Conservation (phyloP, 148 eudicot species). For the Gaultheria prostrata region DNA sequence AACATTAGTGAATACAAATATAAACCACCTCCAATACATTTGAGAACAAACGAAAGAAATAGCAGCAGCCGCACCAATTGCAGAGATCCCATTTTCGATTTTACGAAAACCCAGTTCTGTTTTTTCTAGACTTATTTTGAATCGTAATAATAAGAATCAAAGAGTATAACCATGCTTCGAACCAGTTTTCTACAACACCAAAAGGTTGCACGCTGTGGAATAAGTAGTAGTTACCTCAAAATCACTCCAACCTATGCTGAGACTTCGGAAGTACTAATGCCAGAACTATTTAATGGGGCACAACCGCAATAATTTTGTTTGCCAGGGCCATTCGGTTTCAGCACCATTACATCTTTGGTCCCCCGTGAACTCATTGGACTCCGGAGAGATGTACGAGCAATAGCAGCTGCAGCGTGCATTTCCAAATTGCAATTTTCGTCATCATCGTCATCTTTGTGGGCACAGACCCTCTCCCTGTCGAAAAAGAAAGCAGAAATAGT, state of each 20-base stretch:
- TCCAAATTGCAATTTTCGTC: slow-evolving; percentile 36
- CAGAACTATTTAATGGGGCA: slow-evolving; percentile 64
- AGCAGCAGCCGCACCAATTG: not conserved
- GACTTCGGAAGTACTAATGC: slow-evolving; percentile 71
- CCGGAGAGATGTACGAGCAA: slow-evolving; percentile 34
- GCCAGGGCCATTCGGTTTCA: slow-evolving; percentile 33
- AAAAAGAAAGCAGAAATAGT: slow-evolving; percentile 13
- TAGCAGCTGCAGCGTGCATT: slow-evolving; percentile 31
- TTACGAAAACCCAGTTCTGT: not conserved
- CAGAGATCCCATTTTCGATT: too few relatives aligned
- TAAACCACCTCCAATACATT: not conserved
- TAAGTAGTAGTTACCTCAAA: slow-evolving; percentile 32
- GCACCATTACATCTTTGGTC: slow-evolving; percentile 22
- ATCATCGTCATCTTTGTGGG: slow-evolving; percentile 41
- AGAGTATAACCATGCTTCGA: not conserved
- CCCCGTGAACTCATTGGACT: slow-evolving; percentile 44
- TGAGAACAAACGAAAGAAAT: not conserved
- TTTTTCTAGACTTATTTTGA: not conserved
- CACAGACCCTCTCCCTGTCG: slow-evolving; percentile 70
- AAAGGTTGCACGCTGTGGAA: not conserved
- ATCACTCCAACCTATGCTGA: slow-evolving; percentile 29
- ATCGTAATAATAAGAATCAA: too few relatives aligned
- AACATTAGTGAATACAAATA: not conserved
- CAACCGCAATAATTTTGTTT: slow-evolving; percentile 47
- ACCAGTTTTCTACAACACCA: not conserved